These are phyloP conservation scores for Gossypium sturtianum DNA, from an alignment of 345 rosid species.

Conservation along the genomic window DNA sequence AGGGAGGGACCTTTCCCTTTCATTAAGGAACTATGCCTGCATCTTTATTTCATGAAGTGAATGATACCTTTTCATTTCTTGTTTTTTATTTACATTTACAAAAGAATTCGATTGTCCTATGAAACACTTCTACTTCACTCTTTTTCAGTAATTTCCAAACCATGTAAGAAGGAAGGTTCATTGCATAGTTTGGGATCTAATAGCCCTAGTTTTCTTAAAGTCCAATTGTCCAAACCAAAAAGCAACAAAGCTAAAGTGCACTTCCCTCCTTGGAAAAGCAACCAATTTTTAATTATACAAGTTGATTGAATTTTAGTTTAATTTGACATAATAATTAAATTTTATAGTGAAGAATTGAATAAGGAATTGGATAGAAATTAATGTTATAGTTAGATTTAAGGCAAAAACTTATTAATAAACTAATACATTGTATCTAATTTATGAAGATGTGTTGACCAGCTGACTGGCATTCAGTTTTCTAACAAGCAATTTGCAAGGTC, in stretches of 20 bases:
- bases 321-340: too few relatives aligned
- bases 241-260: too few relatives aligned
- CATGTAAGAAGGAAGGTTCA: too few relatives aligned
- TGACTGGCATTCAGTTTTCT: slow-evolving; percentile 2
- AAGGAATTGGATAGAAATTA: too few relatives aligned
- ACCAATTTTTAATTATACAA: neutral
- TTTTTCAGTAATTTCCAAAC: neutral
- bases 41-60: neutral
- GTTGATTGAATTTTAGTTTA: too few relatives aligned
- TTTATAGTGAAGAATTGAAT: too few relatives aligned
- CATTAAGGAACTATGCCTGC: neutral
- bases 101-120: neutral
- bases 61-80: neutral
- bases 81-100: neutral
- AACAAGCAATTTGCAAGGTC: neutral
- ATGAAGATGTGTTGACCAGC: neutral
- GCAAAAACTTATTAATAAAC: too few relatives aligned
- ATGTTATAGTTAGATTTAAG: too few relatives aligned
- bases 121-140: neutral
- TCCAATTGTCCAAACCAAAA: too few relatives aligned
- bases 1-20: neutral
- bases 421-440: too few relatives aligned
- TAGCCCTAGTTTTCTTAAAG: too few relatives aligned
- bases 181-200: too few relatives aligned
- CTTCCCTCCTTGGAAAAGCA: neutral